Conservation (phyloP, 768 basidiomycete species). For the Nidula microcarpa region DNA sequence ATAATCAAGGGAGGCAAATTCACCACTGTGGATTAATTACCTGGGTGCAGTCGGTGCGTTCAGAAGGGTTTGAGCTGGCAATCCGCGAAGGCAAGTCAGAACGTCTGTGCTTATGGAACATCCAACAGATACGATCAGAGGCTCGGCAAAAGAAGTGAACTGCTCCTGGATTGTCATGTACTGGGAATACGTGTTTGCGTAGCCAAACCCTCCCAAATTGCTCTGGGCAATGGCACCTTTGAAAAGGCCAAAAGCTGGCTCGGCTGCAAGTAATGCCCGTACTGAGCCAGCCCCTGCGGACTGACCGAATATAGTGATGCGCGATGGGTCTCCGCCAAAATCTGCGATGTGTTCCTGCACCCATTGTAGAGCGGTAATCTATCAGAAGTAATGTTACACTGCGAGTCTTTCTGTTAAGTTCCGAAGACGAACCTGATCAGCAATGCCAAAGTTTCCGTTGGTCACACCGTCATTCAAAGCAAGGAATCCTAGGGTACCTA, state of each 20-base stretch:
- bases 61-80: constrained; percentile 30
- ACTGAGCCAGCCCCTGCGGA: constrained; percentile 49
- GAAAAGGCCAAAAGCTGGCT: constrained; percentile 32
- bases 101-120: constrained; percentile 29
- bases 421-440: constrained; percentile 33
- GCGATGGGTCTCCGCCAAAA: constrained; percentile 56
- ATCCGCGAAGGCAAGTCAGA: constrained; percentile 32
- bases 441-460: constrained; percentile 43
- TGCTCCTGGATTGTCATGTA: constrained; percentile 45
- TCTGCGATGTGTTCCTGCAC: constrained; percentile 47
- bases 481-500: constrained; percentile 40
- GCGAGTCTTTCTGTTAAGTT: constrained; percentile 12
- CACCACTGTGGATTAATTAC: constrained; percentile 2
- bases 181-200: constrained; percentile 43
- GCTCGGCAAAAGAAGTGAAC: constrained; percentile 23
- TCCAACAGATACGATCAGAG: constrained; percentile 33
- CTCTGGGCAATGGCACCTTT: constrained; percentile 38
- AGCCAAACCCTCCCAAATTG: constrained; percentile 46
- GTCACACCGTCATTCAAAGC: constrained; percentile 36
- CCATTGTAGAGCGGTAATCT: constrained; percentile 36
- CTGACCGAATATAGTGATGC: constrained; percentile 53
- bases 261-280: constrained; percentile 29
- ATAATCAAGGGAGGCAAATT: neutral
- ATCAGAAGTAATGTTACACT: constrained; percentile 6
- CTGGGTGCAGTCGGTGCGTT: constrained; percentile 28